phyloP scores from a whole-genome alignment of 495 filamentous ascomycete species.

The Penicillium verhagenii region DNA sequence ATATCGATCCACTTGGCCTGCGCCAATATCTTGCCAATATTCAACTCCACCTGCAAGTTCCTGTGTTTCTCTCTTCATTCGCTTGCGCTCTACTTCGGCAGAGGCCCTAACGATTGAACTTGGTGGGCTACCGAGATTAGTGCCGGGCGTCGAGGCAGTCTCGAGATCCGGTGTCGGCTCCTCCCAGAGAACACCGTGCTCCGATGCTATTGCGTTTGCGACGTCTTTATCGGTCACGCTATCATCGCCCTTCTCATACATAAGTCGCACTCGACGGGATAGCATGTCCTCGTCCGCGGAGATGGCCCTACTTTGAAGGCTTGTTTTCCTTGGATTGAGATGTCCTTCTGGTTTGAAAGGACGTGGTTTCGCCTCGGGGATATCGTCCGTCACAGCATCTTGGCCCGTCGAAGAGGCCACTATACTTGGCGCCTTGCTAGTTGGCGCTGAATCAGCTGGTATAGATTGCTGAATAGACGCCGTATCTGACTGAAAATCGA shows the following conservation, averaged over 20 bases:
- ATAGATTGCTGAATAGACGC: slow-evolving; percentile 7
- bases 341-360: slow-evolving; percentile 33
- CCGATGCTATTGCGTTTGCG: slow-evolving; percentile 44
- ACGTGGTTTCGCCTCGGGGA: slow-evolving; percentile 40
- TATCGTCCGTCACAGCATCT: slow-evolving; percentile 22
- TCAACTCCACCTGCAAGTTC: slow-evolving; percentile 84
- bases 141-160: slow-evolving; percentile 30
- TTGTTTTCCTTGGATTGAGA: slow-evolving; percentile 37
- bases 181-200: slow-evolving; percentile 59
- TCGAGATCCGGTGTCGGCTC: slow-evolving; percentile 51
- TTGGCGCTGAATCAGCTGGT: background rate
- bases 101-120: slow-evolving; percentile 25
- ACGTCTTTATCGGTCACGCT: slow-evolving; percentile 51
- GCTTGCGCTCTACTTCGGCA: slow-evolving; percentile 23
- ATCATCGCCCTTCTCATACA: slow-evolving; percentile 78
- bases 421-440: slow-evolving; percentile 1
- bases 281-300: slow-evolving; percentile 83
- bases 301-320: slow-evolving; percentile 34
- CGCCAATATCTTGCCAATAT: slow-evolving; percentile 91
- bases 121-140: slow-evolving; percentile 14
- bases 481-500: background rate
- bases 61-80: slow-evolving; percentile 49
- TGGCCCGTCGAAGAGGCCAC: slow-evolving; percentile 5
- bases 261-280: slow-evolving; percentile 83
- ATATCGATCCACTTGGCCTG: slow-evolving; percentile 86